These are phyloP conservation scores for Paramyrothecium roridum DNA, from an alignment of 2,329 filamentous ascomycete genomes.

Conservation along the genomic window DNA sequence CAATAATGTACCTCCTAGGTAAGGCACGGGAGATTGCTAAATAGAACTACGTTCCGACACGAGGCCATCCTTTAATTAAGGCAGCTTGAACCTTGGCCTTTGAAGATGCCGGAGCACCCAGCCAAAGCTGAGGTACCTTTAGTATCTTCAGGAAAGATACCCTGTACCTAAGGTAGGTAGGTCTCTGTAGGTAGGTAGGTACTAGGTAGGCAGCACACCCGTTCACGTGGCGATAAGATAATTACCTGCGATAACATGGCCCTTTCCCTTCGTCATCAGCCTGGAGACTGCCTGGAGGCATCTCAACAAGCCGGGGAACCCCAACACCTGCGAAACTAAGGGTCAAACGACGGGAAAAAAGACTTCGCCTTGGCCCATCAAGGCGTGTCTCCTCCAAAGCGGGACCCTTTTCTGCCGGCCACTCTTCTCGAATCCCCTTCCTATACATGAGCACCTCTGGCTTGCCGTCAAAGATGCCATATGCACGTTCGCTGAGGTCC, in stretches of 20 bases:
- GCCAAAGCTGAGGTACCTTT: too few relatives aligned
- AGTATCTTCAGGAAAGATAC: too few relatives aligned
- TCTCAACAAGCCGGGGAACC: conserved; percentile 1
- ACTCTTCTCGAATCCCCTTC: neutral
- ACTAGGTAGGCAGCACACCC: too few relatives aligned
- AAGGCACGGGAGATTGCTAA: too few relatives aligned
- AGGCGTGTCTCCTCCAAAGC: neutral
- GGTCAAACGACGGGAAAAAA: neutral
- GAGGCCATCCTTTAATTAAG: too few relatives aligned
- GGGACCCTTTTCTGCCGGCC: neutral
- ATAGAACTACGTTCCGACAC: too few relatives aligned
- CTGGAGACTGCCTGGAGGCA: neutral
- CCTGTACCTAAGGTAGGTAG: too few relatives aligned
- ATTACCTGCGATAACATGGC: conserved; percentile 3
- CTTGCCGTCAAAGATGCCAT: neutral
- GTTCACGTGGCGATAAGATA: conserved; percentile 29
- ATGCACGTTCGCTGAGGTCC: conserved; percentile 6
- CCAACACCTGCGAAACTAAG: neutral
- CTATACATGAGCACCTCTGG: too few relatives aligned
- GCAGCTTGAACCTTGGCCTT: too few relatives aligned
- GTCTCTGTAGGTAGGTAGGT: too few relatives aligned
- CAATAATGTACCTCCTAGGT: too few relatives aligned
- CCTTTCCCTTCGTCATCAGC: conserved; percentile 13
- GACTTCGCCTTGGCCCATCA: neutral
- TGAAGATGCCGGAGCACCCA: too few relatives aligned